Conservation (phyloP, 2,329 filamentous ascomycete genomes). For the Monosporascus ibericus region DNA sequence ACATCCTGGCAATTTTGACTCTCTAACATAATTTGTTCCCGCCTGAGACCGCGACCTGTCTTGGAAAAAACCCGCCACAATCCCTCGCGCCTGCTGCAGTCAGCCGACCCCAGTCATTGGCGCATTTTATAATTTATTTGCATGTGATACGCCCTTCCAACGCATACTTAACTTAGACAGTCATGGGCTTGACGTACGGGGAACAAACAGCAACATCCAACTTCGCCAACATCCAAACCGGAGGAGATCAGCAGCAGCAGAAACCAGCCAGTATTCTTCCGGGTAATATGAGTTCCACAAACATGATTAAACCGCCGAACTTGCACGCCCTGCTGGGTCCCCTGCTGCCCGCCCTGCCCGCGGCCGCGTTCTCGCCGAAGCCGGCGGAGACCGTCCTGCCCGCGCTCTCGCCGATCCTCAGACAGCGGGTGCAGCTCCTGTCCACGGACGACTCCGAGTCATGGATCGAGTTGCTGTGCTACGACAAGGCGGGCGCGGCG, state of each 20-base stretch:
- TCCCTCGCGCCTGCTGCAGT: neutral
- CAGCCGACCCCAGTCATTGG: neutral
- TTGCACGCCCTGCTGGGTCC: conserved; percentile 44
- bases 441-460: conserved; percentile 52
- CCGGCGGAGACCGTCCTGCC: conserved; percentile 53
- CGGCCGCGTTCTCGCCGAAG: conserved; percentile 50
- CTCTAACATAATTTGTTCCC: neutral
- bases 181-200: neutral
- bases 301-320: conserved; percentile 36
- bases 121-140: neutral
- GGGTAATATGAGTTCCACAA: neutral
- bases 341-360: conserved; percentile 54
- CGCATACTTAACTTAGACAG: neutral
- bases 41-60: neutral
- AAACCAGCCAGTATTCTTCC: neutral
- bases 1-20: neutral
- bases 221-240: neutral
- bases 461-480: conserved; percentile 70
- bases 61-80: neutral
- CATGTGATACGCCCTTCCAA: neutral
- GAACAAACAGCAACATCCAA: neutral
- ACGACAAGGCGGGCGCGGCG: conserved; percentile 51
- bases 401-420: conserved; percentile 58
- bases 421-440: conserved; percentile 61
- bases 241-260: neutral